Base-by-base conservation (phyloP, 495 filamentous ascomycete genomes). In the Chaetomidium leptoderma region DNA sequence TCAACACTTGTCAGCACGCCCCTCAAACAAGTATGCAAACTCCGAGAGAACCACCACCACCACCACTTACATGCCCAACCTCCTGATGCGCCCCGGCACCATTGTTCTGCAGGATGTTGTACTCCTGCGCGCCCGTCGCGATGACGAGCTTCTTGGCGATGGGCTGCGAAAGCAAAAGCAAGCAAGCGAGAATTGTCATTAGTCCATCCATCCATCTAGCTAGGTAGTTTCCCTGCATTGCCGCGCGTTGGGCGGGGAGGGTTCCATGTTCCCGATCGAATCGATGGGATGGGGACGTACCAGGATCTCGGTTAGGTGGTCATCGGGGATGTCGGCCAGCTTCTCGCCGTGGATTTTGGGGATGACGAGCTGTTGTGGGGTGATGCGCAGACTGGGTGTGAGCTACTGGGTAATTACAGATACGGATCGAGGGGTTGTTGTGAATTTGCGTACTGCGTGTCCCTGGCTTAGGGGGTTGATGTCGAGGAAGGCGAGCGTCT, bases 61-160 rank as follows among this genome's bases (percentile, higher is more conserved):
- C 3, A 11, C 11, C 17, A 75, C 83, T 73, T 74, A 95, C 93
- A 76, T 99, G 93, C 61, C 87, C 88, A 58, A 99, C 95, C 53
- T 86, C 78, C 74, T 99, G 93, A 75, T 99, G 95, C n/a, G 93
- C 93, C 67, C 89, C 79, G 21, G 81, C 75, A 26, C 93, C 93
- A 67, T 99, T 99, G 75, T 99, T 99, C 78, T 99, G 93, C 59
- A 99, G 74, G 51, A 99, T 79, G 68, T 99, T 99, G 78, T 87
- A 99, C 66, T 97, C 80, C 29, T 73, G 72, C 17, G 89, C 87
- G 7, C 88, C 88, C 13, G 80, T 82, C 24, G 89, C 91, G n/a
- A 71, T 63, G 45, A 85, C 92, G 24, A 99, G 81, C 66, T 86
- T 91, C 81, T 96, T 96, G 33, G 86, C 87, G 29, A 96, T 85